Percentiles rank a stretch among this genome's conserved stretches.
phyloP scores from a whole-genome alignment of 768 basidiomycete genomes.

The Lentinula raphanica region DNA sequence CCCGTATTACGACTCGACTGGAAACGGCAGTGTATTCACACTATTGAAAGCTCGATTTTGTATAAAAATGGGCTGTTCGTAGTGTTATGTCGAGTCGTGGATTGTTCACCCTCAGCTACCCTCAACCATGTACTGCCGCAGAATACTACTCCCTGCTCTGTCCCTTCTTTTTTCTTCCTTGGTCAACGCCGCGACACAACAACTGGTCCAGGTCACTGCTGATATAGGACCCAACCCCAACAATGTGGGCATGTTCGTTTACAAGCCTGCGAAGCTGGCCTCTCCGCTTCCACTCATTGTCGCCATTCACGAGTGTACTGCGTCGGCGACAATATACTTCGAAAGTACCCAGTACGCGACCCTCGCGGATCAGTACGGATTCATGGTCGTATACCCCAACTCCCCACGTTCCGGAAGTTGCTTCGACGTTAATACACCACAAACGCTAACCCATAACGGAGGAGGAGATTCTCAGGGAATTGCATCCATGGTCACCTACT shows the following conservation, averaged over 20 bases:
- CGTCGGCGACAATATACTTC: conserved; percentile 48
- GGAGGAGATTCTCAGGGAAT: conserved; percentile 54
- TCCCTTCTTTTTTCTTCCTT: not conserved
- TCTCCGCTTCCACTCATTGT: conserved; percentile 42
- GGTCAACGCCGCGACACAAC: not conserved
- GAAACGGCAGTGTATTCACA: not conserved
- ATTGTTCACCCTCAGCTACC: not conserved
- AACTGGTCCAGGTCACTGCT: not conserved
- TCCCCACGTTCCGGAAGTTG: conserved; percentile 41
- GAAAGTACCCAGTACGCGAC: conserved; percentile 42
- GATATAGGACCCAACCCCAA: conserved; percentile 41
- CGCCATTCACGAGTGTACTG: conserved; percentile 49
- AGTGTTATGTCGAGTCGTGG: not conserved
- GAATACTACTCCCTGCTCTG: not conserved
- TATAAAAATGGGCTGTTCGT: not conserved
- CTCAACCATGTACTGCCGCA: not conserved
- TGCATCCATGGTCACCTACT: conserved; percentile 40
- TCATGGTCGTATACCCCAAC: conserved; percentile 46
- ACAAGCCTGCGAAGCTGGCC: conserved; percentile 33
- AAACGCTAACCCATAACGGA: conserved; percentile 48
- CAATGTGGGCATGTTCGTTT: conserved; percentile 43
- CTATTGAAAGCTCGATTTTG: not conserved
- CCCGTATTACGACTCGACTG: not conserved
- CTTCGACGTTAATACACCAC: conserved; percentile 48
- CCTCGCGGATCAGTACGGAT: conserved; percentile 43